Conservation (phyloP, 768 basidiomycete species). For the Lenzites betulinus region DNA sequence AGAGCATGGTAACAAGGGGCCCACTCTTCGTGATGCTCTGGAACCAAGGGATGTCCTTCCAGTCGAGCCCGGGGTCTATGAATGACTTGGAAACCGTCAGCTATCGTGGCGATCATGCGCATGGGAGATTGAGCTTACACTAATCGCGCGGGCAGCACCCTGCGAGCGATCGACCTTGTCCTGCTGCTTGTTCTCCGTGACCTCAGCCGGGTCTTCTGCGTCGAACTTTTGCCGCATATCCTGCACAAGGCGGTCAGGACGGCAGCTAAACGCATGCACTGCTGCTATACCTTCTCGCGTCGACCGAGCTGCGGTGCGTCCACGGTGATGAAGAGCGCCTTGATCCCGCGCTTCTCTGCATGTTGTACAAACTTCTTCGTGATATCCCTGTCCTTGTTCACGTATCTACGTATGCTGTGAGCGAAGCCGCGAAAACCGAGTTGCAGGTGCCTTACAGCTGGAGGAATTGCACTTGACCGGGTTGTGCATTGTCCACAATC, state of each 20-base stretch:
- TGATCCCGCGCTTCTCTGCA: conserved; percentile 88
- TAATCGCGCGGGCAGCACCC: conserved; percentile 93
- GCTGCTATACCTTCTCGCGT: conserved; percentile 66
- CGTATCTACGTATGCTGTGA: conserved; percentile 10
- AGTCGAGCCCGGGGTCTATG: conserved; percentile 88
- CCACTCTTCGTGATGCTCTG: conserved; percentile 57
- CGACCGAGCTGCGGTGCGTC: conserved; percentile 96
- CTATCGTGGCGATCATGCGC: not conserved
- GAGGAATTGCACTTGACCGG: conserved; percentile 81
- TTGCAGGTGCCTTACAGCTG: conserved; percentile 59
- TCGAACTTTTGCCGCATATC: conserved; percentile 98
- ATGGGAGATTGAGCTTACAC: conserved; percentile 46
- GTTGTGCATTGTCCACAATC: conserved; percentile 81
- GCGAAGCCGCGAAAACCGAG: not conserved
- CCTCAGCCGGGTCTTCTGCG: conserved; percentile 67
- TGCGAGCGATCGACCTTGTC: conserved; percentile 76
- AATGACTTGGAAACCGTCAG: conserved; percentile 61
- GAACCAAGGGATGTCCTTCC: conserved; percentile 79
- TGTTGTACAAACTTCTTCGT: conserved; percentile 88
- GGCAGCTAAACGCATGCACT: not conserved
- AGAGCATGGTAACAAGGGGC: not conserved
- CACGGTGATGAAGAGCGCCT: conserved; percentile 94
- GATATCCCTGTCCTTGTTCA: conserved; percentile 68
- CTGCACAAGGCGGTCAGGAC: conserved; percentile 31
- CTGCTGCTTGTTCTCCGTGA: conserved; percentile 49